Base-by-base conservation (phyloP, 371 early-diverging fungal species). In the Basidiobolus meristosporus region DNA sequence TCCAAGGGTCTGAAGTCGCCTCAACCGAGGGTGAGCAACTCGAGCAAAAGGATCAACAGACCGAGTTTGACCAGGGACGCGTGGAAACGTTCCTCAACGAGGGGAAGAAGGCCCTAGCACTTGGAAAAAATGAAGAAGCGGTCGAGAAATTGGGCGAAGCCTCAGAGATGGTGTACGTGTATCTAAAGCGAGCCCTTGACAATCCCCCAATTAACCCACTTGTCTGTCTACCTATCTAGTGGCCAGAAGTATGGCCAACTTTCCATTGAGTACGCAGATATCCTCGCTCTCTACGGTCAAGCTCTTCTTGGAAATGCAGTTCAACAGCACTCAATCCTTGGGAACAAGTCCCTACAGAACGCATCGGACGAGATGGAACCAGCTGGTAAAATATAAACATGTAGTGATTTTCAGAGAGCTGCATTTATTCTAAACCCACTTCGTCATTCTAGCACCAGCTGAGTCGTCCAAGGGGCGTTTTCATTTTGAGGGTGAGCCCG, bases 221-320 rank as follows among this genome's bases (percentile, higher is more conserved):
- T 21, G 26, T 14, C n/a, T 30, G n/a, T 44, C 23, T 9, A 12
- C 31, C 16, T 31, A 22, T 38, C 21, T 47, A 82, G 82, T 18
- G 82, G 75, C 34, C 54, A 68, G 37, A 42, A 64, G 4, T 66
- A 75, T 53, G 88, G 88, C 19, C 56, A 59, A 44, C 62, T 71
- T 21, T 65, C 83, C 11, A 63, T 65, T 31, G 61, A 70, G 39
- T 81, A 73, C 50, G 90, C 82, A 1, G 86, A 86, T 46, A 73
- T 69, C 3, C 54, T 79, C 41, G 77, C 79, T 36, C 43, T 70
- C 45, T 89, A 87, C 44, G 90, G 90, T 12, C 62, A 70, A 23
- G 81, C 88, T 6, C 54, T 89, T 18, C 52, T 85, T 19, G 68
- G 80, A 39, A 62, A 66, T 46, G 87, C 82, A 2, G 74, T 85